Evolutionary conservation across 179 eudicot genomes (phyloP).

Genomic region (Drosera spatulata): DNA sequence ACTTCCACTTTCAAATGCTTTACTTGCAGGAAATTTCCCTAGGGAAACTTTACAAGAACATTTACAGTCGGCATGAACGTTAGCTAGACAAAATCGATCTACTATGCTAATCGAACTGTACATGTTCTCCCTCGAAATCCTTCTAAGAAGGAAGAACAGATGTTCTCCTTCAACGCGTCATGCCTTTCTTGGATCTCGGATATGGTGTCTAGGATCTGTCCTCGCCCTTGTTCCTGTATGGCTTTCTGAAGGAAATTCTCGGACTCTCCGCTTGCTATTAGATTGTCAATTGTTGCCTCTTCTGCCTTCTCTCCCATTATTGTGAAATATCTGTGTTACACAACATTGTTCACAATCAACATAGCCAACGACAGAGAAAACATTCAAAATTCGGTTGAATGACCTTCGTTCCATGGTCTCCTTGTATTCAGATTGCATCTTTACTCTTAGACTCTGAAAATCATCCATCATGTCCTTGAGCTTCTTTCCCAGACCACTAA

Average conservation of each 20-base stretch:
- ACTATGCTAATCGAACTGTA: too few relatives aligned
- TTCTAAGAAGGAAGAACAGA: too few relatives aligned
- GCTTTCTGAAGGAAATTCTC: slow-evolving; percentile 85
- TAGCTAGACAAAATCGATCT: too few relatives aligned
- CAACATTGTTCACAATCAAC: not conserved
- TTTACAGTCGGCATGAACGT: too few relatives aligned
- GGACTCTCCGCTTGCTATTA: slow-evolving; percentile 74
- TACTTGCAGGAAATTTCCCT: too few relatives aligned
- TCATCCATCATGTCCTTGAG: slow-evolving; percentile 16
- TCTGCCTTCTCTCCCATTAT: slow-evolving; percentile 74
- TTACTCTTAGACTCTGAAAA: slow-evolving; percentile 54
- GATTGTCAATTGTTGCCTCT: slow-evolving; percentile 54
- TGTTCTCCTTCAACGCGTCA: slow-evolving; percentile 56
- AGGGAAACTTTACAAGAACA: too few relatives aligned
- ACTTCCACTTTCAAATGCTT: too few relatives aligned
- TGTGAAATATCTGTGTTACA: slow-evolving; percentile 39
- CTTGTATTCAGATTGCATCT: slow-evolving; percentile 64
- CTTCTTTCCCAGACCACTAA: slow-evolving; percentile 72
- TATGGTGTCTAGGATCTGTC: slow-evolving; percentile 75
- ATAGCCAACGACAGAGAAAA: not conserved
- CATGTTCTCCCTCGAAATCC: too few relatives aligned
- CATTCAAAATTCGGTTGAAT: not conserved
- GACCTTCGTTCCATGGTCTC: slow-evolving; percentile 68
- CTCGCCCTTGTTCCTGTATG: slow-evolving; percentile 82
- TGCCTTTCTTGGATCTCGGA: slow-evolving; percentile 72